Evolutionary conservation across 2,329 filamentous ascomycete species (phyloP).

Genomic region (Botryotinia calthae): DNA sequence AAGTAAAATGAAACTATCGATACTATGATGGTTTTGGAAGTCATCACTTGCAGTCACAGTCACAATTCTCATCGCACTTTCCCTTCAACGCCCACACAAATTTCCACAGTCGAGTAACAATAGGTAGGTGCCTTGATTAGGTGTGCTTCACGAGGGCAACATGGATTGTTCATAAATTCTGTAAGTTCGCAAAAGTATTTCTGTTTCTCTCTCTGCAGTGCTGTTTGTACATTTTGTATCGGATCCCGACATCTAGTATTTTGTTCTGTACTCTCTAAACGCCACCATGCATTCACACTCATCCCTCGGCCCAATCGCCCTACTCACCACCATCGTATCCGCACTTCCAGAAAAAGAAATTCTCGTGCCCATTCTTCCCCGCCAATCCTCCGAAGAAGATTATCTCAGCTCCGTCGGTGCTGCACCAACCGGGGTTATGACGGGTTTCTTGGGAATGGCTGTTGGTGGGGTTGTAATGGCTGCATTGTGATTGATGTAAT

Average conservation of each 20-base stretch:
- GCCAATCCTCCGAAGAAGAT: conserved; percentile 20
- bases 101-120: background rate
- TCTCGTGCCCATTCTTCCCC: conserved; percentile 8
- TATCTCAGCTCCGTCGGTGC: conserved; percentile 31
- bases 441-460: conserved; percentile 32
- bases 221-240: background rate
- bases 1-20: background rate
- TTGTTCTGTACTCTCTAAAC: background rate
- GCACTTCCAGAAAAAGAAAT: conserved; percentile 6
- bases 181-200: background rate
- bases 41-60: background rate
- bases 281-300: background rate
- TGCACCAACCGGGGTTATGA: conserved; percentile 32
- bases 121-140: background rate
- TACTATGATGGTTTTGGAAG: background rate
- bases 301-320: background rate
- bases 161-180: background rate
- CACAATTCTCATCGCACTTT: background rate
- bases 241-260: background rate
- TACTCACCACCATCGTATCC: background rate
- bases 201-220: background rate
- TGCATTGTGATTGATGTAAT: conserved; percentile 28
- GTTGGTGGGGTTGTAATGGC: conserved; percentile 28
- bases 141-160: background rate
- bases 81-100: background rate